Evolutionary conservation across 106 monocot genomes (phyloP).

Genomic region (Dioscorea zingiberensis): DNA sequence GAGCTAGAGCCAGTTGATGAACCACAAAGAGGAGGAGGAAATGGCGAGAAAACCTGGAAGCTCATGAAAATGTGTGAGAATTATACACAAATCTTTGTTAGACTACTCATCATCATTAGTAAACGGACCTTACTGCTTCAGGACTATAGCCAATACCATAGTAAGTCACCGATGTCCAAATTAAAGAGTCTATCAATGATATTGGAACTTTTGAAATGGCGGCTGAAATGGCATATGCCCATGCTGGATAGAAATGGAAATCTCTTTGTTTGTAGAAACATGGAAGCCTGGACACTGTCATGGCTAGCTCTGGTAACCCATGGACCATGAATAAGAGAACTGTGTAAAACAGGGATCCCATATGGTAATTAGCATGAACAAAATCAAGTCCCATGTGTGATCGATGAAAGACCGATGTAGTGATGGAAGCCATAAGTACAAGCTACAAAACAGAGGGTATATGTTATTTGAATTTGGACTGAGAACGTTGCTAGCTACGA

Average conservation of each 20-base stretch:
- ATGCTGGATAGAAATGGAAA: constrained; percentile 80
- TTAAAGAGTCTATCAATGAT: constrained; percentile 60
- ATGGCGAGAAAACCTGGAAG: constrained; percentile 62
- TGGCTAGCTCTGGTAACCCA: constrained; percentile 59
- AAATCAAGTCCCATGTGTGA: constrained; percentile 44
- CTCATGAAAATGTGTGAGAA: not conserved
- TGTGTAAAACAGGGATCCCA: constrained; percentile 63
- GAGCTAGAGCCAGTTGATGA: constrained; percentile 57
- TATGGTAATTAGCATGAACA: constrained; percentile 52
- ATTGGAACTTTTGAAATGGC: constrained; percentile 60
- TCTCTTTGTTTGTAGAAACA: constrained; percentile 84
- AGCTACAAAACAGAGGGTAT: constrained; percentile 30
- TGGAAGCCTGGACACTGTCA: constrained; percentile 54
- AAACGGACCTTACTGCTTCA: constrained; percentile 39
- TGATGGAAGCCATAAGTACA: constrained; percentile 34
- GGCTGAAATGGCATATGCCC: constrained; percentile 72
- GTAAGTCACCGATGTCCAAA: constrained; percentile 70
- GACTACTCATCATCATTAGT: not conserved
- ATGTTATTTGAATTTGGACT: not conserved
- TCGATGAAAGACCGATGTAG: constrained; percentile 50
- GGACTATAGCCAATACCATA: constrained; percentile 75
- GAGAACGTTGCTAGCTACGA: not conserved
- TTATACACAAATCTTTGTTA: not conserved
- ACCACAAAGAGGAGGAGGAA: constrained; percentile 50
- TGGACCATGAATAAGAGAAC: constrained; percentile 43